phyloP scores from a whole-genome alignment of 768 basidiomycete genomes.

The Pisolithus microcarpus region DNA sequence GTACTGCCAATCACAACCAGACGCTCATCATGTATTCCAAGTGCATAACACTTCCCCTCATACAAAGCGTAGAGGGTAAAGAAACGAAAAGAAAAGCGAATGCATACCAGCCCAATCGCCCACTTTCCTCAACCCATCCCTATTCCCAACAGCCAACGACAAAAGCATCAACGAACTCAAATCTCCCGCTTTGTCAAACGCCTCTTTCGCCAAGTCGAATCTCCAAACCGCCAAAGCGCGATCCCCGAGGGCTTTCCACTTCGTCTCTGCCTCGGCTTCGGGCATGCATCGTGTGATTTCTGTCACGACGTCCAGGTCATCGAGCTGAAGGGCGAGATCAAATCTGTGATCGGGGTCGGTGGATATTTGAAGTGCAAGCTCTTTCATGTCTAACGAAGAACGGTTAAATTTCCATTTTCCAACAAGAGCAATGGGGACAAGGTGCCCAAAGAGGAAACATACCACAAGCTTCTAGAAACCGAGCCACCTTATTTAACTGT shows the following conservation, averaged over 20 bases:
- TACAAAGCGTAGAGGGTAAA: too few species aligned
- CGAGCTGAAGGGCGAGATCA: conserved; percentile 82
- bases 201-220: conserved; percentile 86
- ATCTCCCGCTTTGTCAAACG: conserved; percentile 84
- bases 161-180: conserved; percentile 83
- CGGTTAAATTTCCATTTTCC: background rate
- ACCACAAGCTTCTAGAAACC: conserved; percentile 92
- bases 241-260: conserved; percentile 94
- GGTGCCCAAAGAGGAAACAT: conserved; percentile 9
- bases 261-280: conserved; percentile 21
- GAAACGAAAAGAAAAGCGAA: background rate
- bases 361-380: conserved; percentile 86
- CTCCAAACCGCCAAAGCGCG: conserved; percentile 91
- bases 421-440: background rate
- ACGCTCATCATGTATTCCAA: background rate
- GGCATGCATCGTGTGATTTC: conserved; percentile 52
- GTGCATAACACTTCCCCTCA: too few species aligned
- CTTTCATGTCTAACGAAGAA: conserved; percentile 63
- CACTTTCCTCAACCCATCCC: background rate
- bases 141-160: conserved; percentile 71
- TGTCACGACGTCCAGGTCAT: conserved; percentile 86
- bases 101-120: background rate
- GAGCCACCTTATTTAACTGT: conserved; percentile 86
- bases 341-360: conserved; percentile 95
- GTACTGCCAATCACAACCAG: too few species aligned